Evolutionary conservation across 768 basidiomycete genomes (phyloP).

Genomic region (Agaricus subrufescens): DNA sequence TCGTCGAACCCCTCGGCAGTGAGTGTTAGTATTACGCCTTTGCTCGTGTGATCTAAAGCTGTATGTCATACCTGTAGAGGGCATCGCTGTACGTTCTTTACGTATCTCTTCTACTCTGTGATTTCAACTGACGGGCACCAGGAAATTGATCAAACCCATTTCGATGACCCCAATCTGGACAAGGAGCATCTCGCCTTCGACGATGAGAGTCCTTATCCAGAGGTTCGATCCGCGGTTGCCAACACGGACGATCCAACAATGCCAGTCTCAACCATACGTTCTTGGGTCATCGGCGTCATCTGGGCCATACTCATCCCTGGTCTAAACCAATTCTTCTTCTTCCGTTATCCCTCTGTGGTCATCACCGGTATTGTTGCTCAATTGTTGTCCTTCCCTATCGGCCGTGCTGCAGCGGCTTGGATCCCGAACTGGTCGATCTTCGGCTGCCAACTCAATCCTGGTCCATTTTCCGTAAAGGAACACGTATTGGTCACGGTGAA

Average conservation of each 20-base stretch:
- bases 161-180: constrained; percentile 43
- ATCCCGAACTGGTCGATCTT: constrained; percentile 54
- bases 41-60: neutral
- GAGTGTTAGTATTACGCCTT: neutral
- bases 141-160: constrained; percentile 31
- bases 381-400: constrained; percentile 66
- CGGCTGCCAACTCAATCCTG: constrained; percentile 64
- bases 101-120: neutral
- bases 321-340: constrained; percentile 51
- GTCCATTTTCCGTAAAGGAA: constrained; percentile 74
- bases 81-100: constrained; percentile 23
- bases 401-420: constrained; percentile 48
- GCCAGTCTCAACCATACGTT: constrained; percentile 46
- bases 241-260: constrained; percentile 61
- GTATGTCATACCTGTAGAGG: constrained; percentile 15
- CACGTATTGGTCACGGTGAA: constrained; percentile 57
- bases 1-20: constrained; percentile 1
- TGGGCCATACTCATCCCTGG: constrained; percentile 56
- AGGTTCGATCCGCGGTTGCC: constrained; percentile 67
- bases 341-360: constrained; percentile 39
- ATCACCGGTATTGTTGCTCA: constrained; percentile 57
- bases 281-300: constrained; percentile 48
- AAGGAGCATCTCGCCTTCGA: constrained; percentile 36
- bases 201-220: constrained; percentile 75
- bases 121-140: constrained; percentile 7